Conservation (phyloP, 441 rosid genomes). For the Corymbia calophylla region DNA sequence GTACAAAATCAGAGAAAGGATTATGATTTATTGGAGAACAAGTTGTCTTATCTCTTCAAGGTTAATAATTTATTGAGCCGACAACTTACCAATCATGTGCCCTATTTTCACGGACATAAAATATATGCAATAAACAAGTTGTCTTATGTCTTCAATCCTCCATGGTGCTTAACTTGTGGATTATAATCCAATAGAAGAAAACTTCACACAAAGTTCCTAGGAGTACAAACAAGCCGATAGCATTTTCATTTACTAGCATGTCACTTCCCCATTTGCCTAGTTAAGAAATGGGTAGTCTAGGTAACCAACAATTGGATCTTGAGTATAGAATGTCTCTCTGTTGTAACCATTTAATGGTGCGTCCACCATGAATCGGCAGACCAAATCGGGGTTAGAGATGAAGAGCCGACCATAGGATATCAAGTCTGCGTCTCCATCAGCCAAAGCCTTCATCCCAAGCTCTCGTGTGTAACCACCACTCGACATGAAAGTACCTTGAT, state of each 20-base stretch:
- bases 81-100: no score
- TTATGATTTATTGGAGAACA: no score
- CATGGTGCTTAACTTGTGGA: no score
- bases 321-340: slow-evolving; percentile 8
- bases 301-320: slow-evolving; percentile 30
- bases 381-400: slow-evolving; percentile 32
- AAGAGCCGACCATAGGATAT: slow-evolving; percentile 24
- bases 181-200: no score
- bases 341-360: slow-evolving; percentile 23
- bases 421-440: slow-evolving; percentile 14
- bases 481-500: neutral
- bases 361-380: slow-evolving; percentile 22
- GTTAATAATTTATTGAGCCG: no score
- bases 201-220: neutral
- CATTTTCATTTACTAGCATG: neutral
- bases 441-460: slow-evolving; percentile 21
- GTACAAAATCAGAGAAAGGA: no score
- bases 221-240: neutral
- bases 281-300: slow-evolving; percentile 34
- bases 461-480: neutral
- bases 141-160: no score
- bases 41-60: no score
- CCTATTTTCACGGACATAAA: no score
- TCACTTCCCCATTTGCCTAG: neutral
- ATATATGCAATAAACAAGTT: no score